Conservation (phyloP, 768 basidiomycete genomes). For the Lactifluus subvellereus region DNA sequence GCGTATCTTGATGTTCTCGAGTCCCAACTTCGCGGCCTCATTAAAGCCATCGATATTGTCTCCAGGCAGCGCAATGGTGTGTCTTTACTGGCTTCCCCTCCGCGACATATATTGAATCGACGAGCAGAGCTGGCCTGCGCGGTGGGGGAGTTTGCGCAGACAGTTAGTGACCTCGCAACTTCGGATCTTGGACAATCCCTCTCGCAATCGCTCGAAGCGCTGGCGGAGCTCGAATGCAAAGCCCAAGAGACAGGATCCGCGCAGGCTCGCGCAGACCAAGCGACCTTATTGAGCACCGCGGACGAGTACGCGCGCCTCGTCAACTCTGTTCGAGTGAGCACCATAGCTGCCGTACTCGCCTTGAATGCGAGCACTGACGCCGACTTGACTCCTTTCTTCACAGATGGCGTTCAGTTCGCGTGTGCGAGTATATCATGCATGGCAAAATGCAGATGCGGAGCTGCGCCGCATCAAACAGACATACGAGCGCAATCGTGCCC, state of each 20-base stretch:
- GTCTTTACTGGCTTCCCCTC: slow-evolving; percentile 3
- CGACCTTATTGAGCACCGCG: slow-evolving; percentile 73
- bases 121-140: slow-evolving; percentile 57
- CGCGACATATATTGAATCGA: background rate
- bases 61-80: slow-evolving; percentile 74
- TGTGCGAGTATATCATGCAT: slow-evolving; percentile 71
- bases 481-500: slow-evolving; percentile 78
- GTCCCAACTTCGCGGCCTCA: slow-evolving; percentile 77
- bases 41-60: slow-evolving; percentile 82
- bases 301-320: slow-evolving; percentile 95
- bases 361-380: background rate
- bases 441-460: slow-evolving; percentile 78
- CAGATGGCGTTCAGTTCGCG: slow-evolving; percentile 87
- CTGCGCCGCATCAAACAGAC: slow-evolving; percentile 61
- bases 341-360: background rate
- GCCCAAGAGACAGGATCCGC: slow-evolving; percentile 67
- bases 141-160: slow-evolving; percentile 75
- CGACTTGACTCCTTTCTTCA: background rate
- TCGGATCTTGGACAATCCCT: slow-evolving; percentile 75
- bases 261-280: slow-evolving; percentile 79
- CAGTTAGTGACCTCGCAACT: slow-evolving; percentile 59
- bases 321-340: slow-evolving; percentile 72
- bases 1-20: slow-evolving; percentile 85
- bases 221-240: slow-evolving; percentile 70
- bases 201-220: slow-evolving; percentile 56